Conservation (phyloP, 495 filamentous ascomycete genomes). For the Aspergillus mulundensis region DNA sequence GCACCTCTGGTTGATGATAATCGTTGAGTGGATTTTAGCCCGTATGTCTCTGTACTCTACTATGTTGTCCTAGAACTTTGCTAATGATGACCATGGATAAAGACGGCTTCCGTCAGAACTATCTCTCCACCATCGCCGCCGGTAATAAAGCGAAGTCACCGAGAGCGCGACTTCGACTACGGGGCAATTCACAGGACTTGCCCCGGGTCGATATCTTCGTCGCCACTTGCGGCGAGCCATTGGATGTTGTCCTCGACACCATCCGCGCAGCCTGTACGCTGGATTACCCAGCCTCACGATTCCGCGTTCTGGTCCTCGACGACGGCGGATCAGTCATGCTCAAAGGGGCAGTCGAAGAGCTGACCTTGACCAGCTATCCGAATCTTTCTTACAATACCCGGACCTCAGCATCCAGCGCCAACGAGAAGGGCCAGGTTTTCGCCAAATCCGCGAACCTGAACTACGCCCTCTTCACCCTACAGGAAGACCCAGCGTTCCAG, state of each 20-base stretch:
- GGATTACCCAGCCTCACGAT: slow-evolving; percentile 45
- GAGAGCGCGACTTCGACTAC: slow-evolving; percentile 21
- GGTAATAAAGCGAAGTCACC: slow-evolving; percentile 4
- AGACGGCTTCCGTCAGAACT: slow-evolving; percentile 16
- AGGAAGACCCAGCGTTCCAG: slow-evolving; percentile 24
- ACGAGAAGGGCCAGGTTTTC: slow-evolving; percentile 27
- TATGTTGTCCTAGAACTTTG: slow-evolving; percentile 18
- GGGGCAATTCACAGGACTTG: slow-evolving; percentile 14
- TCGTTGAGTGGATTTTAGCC: slow-evolving; percentile 26
- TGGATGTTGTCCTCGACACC: slow-evolving; percentile 50
- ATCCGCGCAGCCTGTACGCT: slow-evolving; percentile 41
- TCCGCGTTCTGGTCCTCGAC: slow-evolving; percentile 48
- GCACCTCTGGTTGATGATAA: slow-evolving; percentile 31
- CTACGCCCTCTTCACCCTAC: slow-evolving; percentile 40
- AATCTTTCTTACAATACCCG: slow-evolving; percentile 47
- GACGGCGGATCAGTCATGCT: slow-evolving; percentile 42
- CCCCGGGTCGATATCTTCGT: slow-evolving; percentile 47
- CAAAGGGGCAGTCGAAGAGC: slow-evolving; percentile 22
- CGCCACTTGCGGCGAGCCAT: slow-evolving; percentile 46
- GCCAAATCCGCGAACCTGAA: slow-evolving; percentile 56
- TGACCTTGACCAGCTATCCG: slow-evolving; percentile 22
- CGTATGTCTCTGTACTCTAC: slow-evolving; percentile 7
- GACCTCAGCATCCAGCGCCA: slow-evolving; percentile 28
- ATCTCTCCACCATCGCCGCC: slow-evolving; percentile 22
- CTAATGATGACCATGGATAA: neutral